A percentile compares a stretch with the other conserved stretches of the same genome.
Conservation (phyloP, 2,329 filamentous ascomycete species). For the Corniculantispora saksenae region DNA sequence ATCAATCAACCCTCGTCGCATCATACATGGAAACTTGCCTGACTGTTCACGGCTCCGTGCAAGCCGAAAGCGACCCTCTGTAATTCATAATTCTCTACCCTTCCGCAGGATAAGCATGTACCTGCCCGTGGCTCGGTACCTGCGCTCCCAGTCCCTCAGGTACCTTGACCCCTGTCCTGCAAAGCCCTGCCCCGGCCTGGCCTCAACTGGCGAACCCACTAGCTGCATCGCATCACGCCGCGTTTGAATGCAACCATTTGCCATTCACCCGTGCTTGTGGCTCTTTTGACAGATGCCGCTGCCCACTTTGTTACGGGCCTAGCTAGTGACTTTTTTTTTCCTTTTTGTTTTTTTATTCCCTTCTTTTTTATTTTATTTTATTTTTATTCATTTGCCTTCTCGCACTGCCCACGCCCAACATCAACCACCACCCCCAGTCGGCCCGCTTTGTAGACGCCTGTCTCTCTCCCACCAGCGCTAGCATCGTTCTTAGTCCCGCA, state of each 20-base stretch:
- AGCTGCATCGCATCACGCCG: conserved; percentile 8
- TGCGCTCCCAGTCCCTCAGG: too few species aligned
- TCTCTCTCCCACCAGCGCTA: conserved; percentile 9
- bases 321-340: neutral
- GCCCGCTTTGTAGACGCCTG: conserved; percentile 3
- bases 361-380: neutral
- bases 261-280: neutral
- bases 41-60: too few species aligned
- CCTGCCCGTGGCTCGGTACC: too few species aligned
- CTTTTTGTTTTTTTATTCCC: neutral
- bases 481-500: conserved; percentile 12
- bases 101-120: too few species aligned
- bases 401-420: neutral
- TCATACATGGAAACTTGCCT: too few species aligned
- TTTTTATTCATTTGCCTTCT: neutral
- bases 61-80: too few species aligned
- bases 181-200: too few species aligned
- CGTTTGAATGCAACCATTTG: conserved; percentile 1
- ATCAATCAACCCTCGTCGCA: too few species aligned
- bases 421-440: neutral
- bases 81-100: too few species aligned
- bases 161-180: too few species aligned
- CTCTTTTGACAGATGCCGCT: too few species aligned
- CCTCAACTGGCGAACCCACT: neutral
- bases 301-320: neutral